Percentiles rank a stretch among this genome's conserved stretches.
These are phyloP conservation scores for Malbranchea cinnamomea DNA, from an alignment of 2,329 filamentous ascomycete species.

Conservation along the genomic window DNA sequence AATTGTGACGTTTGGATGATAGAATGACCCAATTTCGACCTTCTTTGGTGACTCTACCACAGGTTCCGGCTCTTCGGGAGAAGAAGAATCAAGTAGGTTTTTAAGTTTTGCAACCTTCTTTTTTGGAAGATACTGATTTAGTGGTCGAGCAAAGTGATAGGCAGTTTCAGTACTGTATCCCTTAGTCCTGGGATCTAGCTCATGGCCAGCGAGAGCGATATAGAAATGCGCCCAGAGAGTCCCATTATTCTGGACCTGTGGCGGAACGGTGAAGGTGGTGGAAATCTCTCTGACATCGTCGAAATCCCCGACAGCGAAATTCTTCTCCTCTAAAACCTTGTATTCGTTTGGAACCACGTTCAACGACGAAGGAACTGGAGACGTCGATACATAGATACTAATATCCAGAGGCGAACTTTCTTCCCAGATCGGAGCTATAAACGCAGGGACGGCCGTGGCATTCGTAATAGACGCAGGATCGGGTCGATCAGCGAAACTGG, in stretches of 20 bases:
- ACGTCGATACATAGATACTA: constrained; percentile 67
- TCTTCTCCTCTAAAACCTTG: constrained; percentile 58
- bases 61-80: constrained; percentile 31
- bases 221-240: constrained; percentile 95
- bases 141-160: constrained; percentile 67
- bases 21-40: constrained; percentile 69
- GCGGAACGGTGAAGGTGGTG: constrained; percentile 62
- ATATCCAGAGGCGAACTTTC: constrained; percentile 66
- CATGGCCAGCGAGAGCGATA: constrained; percentile 58
- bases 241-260: constrained; percentile 73
- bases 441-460: constrained; percentile 51
- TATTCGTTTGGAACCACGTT: constrained; percentile 49
- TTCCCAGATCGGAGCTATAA: constrained; percentile 78
- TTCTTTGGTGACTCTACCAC: constrained; percentile 42
- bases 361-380: constrained; percentile 53
- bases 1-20: constrained; percentile 87
- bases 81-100: constrained; percentile 52
- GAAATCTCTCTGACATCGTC: constrained; percentile 65
- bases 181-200: constrained; percentile 58
- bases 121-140: constrained; percentile 82
- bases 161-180: constrained; percentile 62
- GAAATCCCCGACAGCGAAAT: constrained; percentile 64
- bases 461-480: constrained; percentile 37
- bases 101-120: constrained; percentile 81
- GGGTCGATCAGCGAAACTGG: constrained; percentile 52